phyloP scores from a whole-genome alignment of 2,329 filamentous ascomycete species.

The Calycina marina region DNA sequence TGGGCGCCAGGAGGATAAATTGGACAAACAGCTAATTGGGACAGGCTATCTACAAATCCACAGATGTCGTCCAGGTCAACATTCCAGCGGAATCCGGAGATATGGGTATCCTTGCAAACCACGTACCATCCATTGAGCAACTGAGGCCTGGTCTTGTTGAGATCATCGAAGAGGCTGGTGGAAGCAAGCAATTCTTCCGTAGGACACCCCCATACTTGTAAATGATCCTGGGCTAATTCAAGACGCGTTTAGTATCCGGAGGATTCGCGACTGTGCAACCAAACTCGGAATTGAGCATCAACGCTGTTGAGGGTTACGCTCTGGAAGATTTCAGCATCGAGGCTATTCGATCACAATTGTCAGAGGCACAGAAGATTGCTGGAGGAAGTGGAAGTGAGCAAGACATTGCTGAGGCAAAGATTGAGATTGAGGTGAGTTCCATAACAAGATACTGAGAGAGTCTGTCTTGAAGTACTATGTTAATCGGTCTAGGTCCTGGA shows the following conservation, averaged over 20 bases:
- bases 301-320: constrained; percentile 88
- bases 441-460: constrained; percentile 1
- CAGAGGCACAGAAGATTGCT: constrained; percentile 92
- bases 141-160: constrained; percentile 93
- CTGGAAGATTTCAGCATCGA: constrained; percentile 94
- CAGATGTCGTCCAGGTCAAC: constrained; percentile 86
- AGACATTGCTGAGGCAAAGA: constrained; percentile 97
- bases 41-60: constrained; percentile 56
- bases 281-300: constrained; percentile 90
- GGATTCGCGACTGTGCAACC: constrained; percentile 96
- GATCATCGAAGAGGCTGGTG: constrained; percentile 83
- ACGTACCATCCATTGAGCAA: constrained; percentile 98
- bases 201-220: constrained; percentile 30
- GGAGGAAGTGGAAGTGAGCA: constrained; percentile 84
- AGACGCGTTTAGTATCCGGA: constrained; percentile 58
- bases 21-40: constrained; percentile 21
- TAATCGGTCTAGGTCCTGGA: constrained; percentile 51
- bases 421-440: constrained; percentile 78
- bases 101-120: constrained; percentile 98
- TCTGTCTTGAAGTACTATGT: constrained; percentile 30
- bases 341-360: constrained; percentile 74
- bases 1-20: constrained; percentile 20
- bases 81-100: constrained; percentile 95
- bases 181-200: constrained; percentile 97
- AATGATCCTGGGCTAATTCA: constrained; percentile 5